A percentile compares a stretch with the other conserved stretches of the same genome.
phyloP scores from a whole-genome alignment of 352 stramenopile genomes.

The Pythium dissimile region DNA sequence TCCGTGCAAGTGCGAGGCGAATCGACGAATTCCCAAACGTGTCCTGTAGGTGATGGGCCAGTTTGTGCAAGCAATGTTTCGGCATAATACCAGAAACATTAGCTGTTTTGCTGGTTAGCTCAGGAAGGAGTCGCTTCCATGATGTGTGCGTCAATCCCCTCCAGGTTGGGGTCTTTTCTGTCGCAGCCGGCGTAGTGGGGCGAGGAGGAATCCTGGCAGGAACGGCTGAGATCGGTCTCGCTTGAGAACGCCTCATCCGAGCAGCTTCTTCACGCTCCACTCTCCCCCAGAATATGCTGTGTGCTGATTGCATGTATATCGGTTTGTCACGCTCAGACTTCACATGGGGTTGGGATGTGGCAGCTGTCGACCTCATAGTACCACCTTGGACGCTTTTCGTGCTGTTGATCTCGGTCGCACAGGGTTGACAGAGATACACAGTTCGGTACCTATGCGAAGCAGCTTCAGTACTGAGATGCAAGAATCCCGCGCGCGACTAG shows the following conservation, averaged over 20 bases:
- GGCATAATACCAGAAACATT: not conserved
- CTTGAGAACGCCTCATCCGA: conserved; percentile 3
- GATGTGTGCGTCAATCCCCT: not conserved
- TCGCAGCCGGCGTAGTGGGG: not conserved
- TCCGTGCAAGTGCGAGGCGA: conserved; percentile 47
- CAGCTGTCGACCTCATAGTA: not conserved
- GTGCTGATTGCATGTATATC: conserved; percentile 28
- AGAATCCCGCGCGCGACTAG: no score
- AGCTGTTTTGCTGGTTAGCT: not conserved
- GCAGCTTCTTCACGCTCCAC: conserved; percentile 23
- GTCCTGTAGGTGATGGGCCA: conserved; percentile 37
- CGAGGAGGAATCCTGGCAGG: conserved; percentile 5
- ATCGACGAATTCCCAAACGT: conserved; percentile 45
- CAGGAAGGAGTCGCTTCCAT: conserved; percentile 6
- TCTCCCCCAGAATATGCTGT: conserved; percentile 38
- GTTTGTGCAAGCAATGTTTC: conserved; percentile 28
- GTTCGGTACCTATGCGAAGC: conserved; percentile 19
- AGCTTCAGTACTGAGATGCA: no score
- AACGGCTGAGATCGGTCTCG: conserved; percentile 25
- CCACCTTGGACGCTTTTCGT: conserved; percentile 2
- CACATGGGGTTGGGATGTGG: not conserved
- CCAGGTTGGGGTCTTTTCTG: not conserved
- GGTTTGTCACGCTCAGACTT: conserved; percentile 6
- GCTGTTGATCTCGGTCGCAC: conserved; percentile 14
- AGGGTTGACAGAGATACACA: conserved; percentile 13